A percentile compares a stretch with the other conserved stretches of the same genome.
Evolutionary conservation across 169 alveolate genomes (phyloP).

Genomic region (Cyclospora cayetanensis): DNA sequence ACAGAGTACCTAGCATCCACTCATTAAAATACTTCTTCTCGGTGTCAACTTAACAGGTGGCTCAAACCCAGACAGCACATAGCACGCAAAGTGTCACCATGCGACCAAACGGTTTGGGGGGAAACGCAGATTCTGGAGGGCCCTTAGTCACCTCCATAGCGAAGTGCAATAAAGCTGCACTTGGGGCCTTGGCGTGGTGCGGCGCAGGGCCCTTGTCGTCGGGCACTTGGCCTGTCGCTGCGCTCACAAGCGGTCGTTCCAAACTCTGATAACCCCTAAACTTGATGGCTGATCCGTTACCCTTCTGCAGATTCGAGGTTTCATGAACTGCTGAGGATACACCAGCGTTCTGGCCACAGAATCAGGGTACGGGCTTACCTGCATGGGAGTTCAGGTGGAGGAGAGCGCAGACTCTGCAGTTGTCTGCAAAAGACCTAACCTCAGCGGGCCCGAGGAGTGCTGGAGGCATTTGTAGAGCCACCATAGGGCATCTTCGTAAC

Average conservation of each 20-base stretch:
- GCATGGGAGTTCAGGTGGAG: slow-evolving; percentile 34
- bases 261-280: neutral
- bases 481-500: slow-evolving; percentile 25
- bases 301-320: neutral
- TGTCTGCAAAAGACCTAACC: neutral
- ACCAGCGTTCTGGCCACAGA: no score
- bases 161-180: slow-evolving; percentile 46
- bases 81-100: neutral
- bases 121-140: no score
- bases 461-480: slow-evolving; percentile 34
- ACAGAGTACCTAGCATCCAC: no score
- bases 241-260: neutral
- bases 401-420: neutral
- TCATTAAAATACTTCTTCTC: no score
- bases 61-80: neutral
- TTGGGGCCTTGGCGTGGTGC: slow-evolving; percentile 37
- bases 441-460: neutral
- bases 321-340: neutral
- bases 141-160: slow-evolving; percentile 17
- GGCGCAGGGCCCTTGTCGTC: neutral
- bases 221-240: slow-evolving; percentile 29
- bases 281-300: neutral
- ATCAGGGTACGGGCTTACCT: slow-evolving; percentile 7
- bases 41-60: no score
- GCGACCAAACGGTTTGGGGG: no score